These are phyloP conservation scores for Cyclaneusma minus DNA, from an alignment of 2,329 filamentous ascomycete genomes.

Conservation along the genomic window DNA sequence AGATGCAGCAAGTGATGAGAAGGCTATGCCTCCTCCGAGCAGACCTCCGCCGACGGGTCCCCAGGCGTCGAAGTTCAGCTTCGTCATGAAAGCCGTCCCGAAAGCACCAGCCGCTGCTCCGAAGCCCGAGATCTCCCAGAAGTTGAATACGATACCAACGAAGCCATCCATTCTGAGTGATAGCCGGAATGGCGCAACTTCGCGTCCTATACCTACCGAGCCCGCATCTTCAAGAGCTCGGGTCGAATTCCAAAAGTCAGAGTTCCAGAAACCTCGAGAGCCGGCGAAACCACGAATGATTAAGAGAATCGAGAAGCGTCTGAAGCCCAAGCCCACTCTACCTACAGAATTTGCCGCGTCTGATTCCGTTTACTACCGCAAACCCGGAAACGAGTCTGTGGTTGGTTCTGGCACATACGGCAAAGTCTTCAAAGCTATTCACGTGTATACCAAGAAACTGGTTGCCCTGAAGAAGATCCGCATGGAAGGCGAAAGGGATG, in stretches of 20 bases:
- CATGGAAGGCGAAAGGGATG: constrained; percentile 86
- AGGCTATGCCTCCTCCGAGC: constrained; percentile 37
- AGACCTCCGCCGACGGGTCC: constrained; percentile 29
- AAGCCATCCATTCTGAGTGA: constrained; percentile 8
- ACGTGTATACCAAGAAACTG: constrained; percentile 74
- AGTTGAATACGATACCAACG: constrained; percentile 44
- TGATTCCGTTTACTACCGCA: constrained; percentile 84
- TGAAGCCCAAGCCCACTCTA: constrained; percentile 57
- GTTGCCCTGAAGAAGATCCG: constrained; percentile 83
- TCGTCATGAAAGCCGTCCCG: constrained; percentile 70
- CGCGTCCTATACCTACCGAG: constrained; percentile 34
- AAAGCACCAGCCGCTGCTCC: constrained; percentile 40
- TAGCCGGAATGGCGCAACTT: constrained; percentile 13
- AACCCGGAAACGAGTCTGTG: constrained; percentile 94
- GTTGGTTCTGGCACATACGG: constrained; percentile 92
- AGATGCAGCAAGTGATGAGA: constrained; percentile 28
- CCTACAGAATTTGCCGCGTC: constrained; percentile 59
- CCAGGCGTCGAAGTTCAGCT: constrained; percentile 63
- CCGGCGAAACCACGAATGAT: constrained; percentile 35
- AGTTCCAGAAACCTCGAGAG: constrained; percentile 8
- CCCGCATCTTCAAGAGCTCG: constrained; percentile 31
- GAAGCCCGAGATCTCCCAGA: constrained; percentile 50
- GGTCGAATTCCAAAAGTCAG: constrained; percentile 8
- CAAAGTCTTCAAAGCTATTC: constrained; percentile 86
- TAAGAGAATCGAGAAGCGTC: constrained; percentile 51